Evolutionary conservation across 352 stramenopile species (phyloP), one percentile per base, ranked within the genome.

Genomic region (Pilasporangium apinafurcum): DNA sequence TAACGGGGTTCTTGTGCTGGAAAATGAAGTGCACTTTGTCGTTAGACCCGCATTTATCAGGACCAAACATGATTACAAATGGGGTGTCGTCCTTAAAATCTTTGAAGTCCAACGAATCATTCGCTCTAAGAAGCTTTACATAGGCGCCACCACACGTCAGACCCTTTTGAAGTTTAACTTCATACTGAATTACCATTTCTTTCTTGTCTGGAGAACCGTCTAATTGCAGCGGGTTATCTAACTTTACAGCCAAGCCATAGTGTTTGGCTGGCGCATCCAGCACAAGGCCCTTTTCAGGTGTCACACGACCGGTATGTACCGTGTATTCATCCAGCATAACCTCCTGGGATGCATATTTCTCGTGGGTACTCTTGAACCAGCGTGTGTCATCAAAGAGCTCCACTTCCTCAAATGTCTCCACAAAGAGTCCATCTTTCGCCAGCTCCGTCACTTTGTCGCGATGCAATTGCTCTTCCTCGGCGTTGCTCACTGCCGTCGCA

Each of bases 21-120:
- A 98, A 90, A 48, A 98, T 98, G 22, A 98, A 88, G 47, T 98
- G 93, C 45, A 96, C 80, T 56, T 97, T 97, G 62, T 98, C 91
- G 54, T 66, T 97, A 10, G 66, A 56, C 30, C 92, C 92, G 56
- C 93, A 98, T 49, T 95, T 95, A 62, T 98, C 93, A 1, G 93
- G 93, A 0, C 93, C 93, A 63, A 98, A 98, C 93, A 98, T 98
- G 63, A 98, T 83, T 44, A 86, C 78, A 50, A 97, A 98, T 22
- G 89, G 91, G 36, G 86, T 91, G 24, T 68, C 50, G 55, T 96
- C 80, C 40, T 76, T 82, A 39, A 97, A 86, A 32, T 65, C 50
- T n/a, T 54, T 70, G 17, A 78, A 72, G 48, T 87, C 63, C 3
- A 53, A 48, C 7, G 64, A 36, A 5, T 65, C 45, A n/a, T 79